phyloP scores from a whole-genome alignment of 768 basidiomycete species.

The Amanita jacksonii region DNA sequence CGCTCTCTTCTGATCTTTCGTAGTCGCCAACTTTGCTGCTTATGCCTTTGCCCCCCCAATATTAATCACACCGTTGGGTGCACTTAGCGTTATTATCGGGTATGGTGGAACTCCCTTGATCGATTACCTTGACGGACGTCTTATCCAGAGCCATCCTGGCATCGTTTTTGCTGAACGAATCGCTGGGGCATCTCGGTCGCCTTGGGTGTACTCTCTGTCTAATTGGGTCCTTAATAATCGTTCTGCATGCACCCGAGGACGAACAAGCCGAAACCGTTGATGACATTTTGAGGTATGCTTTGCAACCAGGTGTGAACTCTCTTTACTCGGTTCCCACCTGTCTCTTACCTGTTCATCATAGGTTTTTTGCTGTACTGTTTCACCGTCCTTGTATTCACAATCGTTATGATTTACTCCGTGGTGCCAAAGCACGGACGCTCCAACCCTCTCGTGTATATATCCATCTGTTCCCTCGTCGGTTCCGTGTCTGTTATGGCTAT shows the following conservation, averaged over 20 bases:
- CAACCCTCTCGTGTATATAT: conserved; percentile 88
- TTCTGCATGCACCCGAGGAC: conserved; percentile 95
- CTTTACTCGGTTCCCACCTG: background rate
- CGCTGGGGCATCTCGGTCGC: conserved; percentile 87
- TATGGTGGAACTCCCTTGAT: conserved; percentile 20
- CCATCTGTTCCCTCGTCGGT: conserved; percentile 93
- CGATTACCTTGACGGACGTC: background rate
- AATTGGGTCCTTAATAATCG: conserved; percentile 87
- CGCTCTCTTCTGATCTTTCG: background rate
- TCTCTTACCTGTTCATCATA: conserved; percentile 19
- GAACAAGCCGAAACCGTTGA: conserved; percentile 89
- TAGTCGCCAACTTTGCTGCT: conserved; percentile 88
- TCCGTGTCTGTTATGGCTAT: conserved; percentile 98
- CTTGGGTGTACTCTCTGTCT: conserved; percentile 79
- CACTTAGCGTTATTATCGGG: conserved; percentile 94
- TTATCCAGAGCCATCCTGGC: conserved; percentile 80
- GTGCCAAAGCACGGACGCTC: conserved; percentile 80
- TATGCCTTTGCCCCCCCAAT: conserved; percentile 98
- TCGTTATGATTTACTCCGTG: conserved; percentile 82
- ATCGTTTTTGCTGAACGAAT: conserved; percentile 86
- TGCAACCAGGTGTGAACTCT: conserved; percentile 64
- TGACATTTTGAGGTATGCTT: conserved; percentile 84
- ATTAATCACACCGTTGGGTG: conserved; percentile 96
- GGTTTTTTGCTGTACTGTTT: conserved; percentile 90
- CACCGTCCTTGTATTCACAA: conserved; percentile 68